These are phyloP conservation scores for Podaxis sp. DNA, from an alignment of 768 basidiomycete species.

Conservation along the genomic window DNA sequence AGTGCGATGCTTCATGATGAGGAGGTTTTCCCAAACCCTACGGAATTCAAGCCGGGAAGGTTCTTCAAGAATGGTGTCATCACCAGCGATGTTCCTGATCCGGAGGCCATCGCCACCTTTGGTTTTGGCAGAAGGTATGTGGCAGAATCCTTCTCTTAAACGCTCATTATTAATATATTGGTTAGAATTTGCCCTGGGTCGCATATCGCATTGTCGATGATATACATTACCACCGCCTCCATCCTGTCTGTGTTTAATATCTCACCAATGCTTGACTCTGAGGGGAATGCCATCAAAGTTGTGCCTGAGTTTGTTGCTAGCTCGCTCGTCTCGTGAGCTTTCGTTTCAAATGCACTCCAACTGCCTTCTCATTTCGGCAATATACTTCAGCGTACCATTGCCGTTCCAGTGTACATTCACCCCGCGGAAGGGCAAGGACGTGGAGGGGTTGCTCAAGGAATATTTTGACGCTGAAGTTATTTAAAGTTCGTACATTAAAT, in stretches of 20 bases:
- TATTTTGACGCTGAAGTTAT: constrained; percentile 7
- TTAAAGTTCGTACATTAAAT: background rate
- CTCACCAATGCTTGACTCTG: constrained; percentile 11
- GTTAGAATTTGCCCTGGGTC: constrained; percentile 15
- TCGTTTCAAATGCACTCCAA: background rate
- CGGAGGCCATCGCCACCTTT: constrained; percentile 25
- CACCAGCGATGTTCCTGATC: constrained; percentile 25
- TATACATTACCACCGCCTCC: constrained; percentile 9
- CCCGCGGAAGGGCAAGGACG: background rate
- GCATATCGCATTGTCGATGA: background rate
- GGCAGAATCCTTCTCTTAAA: background rate
- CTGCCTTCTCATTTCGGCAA: background rate
- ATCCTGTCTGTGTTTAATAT: constrained; percentile 20
- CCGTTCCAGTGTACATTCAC: constrained; percentile 8
- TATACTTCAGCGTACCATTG: background rate
- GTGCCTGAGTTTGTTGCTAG: background rate
- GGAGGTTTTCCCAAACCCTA: constrained; percentile 13
- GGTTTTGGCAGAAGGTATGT: constrained; percentile 31
- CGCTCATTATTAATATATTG: background rate
- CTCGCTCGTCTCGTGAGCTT: constrained; percentile 8
- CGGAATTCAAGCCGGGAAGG: constrained; percentile 16
- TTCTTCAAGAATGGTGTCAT: constrained; percentile 16
- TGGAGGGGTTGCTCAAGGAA: constrained; percentile 1
- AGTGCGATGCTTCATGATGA: constrained; percentile 18
- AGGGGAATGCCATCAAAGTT: constrained; percentile 12